Conservation (phyloP, 805 yeast species). For the Sungouiella blattae region DNA sequence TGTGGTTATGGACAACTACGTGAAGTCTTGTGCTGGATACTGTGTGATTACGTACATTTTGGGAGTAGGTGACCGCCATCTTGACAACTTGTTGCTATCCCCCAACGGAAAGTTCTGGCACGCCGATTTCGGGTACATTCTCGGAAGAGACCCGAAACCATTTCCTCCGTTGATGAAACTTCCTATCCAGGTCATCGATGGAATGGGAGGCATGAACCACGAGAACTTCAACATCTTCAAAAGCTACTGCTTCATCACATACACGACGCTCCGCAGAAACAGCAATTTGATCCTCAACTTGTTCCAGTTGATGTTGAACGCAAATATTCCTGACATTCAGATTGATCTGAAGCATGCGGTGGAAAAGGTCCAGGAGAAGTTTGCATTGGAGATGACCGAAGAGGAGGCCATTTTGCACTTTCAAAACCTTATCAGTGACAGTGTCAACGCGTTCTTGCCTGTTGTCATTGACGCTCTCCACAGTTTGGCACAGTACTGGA, state of each 20-base stretch:
- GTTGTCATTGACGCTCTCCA: constrained; percentile 94
- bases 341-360: constrained; percentile 84
- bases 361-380: constrained; percentile 89
- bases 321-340: constrained; percentile 86
- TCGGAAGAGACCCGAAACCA: constrained; percentile 97
- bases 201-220: constrained; percentile 92
- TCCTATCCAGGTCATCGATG: constrained; percentile 95
- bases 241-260: constrained; percentile 91
- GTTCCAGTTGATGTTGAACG: constrained; percentile 90
- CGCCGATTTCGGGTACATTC: constrained; percentile 94
- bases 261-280: constrained; percentile 83
- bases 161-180: constrained; percentile 98
- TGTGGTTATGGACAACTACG: constrained; percentile 87
- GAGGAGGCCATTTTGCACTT: constrained; percentile 95
- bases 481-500: constrained; percentile 96
- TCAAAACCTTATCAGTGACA: constrained; percentile 89
- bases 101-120: constrained; percentile 89
- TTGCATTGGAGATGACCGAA: constrained; percentile 88
- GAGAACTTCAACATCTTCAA: constrained; percentile 83
- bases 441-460: constrained; percentile 90
- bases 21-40: constrained; percentile 94
- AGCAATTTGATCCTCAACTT: constrained; percentile 86
- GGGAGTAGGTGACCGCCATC: constrained; percentile 97
- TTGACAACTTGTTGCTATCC: constrained; percentile 80
- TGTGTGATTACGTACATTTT: constrained; percentile 91